Percentiles rank a stretch among this genome's conserved stretches.
Evolutionary conservation across 129 eudicot species (phyloP).

Genomic region (Tagetes erecta): DNA sequence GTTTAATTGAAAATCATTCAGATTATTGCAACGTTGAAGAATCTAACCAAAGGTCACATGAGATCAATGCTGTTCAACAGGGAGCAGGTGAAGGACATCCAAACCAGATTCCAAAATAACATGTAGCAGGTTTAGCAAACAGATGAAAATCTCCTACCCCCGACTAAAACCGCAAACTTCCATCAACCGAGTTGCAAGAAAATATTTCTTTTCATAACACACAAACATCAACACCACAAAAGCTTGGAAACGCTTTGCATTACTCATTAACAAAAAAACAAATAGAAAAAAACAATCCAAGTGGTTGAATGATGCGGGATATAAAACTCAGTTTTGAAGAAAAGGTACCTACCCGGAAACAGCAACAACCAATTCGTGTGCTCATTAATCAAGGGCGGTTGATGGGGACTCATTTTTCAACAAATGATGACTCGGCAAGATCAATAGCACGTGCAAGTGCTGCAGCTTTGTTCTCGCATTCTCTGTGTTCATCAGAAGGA

Average conservation of each 20-base stretch:
- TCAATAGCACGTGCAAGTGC: constrained; percentile 93
- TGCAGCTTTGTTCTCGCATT: constrained; percentile 94
- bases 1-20: background rate
- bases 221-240: background rate
- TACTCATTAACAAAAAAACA: background rate
- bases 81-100: background rate
- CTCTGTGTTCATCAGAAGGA: constrained; percentile 80
- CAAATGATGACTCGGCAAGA: constrained; percentile 95
- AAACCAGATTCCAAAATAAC: background rate
- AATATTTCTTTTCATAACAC: background rate
- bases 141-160: background rate
- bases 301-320: background rate
- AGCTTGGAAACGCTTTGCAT: constrained; percentile 6
- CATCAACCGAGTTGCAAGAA: background rate
- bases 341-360: background rate
- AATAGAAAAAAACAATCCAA: no score
- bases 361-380: background rate
- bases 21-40: background rate
- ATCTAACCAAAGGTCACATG: background rate
- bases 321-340: background rate
- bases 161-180: constrained; percentile 14
- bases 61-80: background rate
- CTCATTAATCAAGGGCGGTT: background rate
- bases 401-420: constrained; percentile 41
- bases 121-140: constrained; percentile 7